Percentiles rank a stretch among this genome's conserved stretches.
phyloP scores from a whole-genome alignment of 345 rosid genomes.

The Salix suchowensis region DNA sequence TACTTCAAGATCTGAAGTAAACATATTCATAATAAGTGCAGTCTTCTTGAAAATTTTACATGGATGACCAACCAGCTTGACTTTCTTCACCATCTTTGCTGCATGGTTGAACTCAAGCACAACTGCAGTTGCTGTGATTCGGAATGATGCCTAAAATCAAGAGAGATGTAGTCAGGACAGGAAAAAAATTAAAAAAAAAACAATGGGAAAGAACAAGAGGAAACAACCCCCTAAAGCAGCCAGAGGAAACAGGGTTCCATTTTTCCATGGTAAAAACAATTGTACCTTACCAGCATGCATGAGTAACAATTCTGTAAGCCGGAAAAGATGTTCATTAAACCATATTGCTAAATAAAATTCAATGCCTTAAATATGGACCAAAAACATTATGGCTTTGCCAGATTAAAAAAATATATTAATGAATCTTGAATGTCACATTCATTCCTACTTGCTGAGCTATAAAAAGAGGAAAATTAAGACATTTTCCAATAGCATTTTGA shows the following conservation, averaged over 20 bases:
- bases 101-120: conserved; percentile 84
- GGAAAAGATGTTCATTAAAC: background rate
- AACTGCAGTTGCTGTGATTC: conserved; percentile 78
- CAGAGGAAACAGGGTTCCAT: background rate
- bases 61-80: conserved; percentile 86
- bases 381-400: background rate
- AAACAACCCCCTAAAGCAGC: background rate
- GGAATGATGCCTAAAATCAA: conserved; percentile 62
- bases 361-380: background rate
- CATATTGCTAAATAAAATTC: background rate
- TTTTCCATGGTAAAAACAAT: background rate
- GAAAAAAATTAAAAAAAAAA: background rate
- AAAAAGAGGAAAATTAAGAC: background rate
- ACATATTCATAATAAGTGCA: conserved; percentile 86
- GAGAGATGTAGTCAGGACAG: conserved; percentile 16
- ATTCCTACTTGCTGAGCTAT: background rate
- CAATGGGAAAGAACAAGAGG: background rate
- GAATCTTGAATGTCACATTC: background rate
- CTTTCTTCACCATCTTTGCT: conserved; percentile 67
- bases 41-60: conserved; percentile 88
- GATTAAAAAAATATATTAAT: background rate
- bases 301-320: background rate
- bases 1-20: conserved; percentile 91
- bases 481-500: background rate
- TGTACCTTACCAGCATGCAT: background rate